Evolutionary conservation across 179 eudicot species (phyloP).

Genomic region (Carnegiea gigantea): DNA sequence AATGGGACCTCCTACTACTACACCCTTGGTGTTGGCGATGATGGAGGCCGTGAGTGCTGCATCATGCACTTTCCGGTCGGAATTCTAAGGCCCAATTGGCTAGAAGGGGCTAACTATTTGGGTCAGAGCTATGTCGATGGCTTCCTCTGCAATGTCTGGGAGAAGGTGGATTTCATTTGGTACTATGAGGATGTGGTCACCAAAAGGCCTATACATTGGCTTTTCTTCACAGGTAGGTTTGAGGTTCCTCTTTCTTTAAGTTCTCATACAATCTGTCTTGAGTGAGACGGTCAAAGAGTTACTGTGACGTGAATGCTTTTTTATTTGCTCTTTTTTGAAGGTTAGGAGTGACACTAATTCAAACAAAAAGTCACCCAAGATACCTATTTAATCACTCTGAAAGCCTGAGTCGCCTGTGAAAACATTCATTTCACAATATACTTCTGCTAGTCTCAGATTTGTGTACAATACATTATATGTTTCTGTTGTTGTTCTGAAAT

Average conservation of each 20-base stretch:
- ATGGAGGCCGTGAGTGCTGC: constrained; percentile 38
- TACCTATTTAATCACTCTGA: not conserved
- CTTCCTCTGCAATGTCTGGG: constrained; percentile 74
- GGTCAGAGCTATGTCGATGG: constrained; percentile 57
- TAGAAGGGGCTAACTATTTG: constrained; percentile 59
- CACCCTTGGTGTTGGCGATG: constrained; percentile 35
- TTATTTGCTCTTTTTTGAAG: not conserved
- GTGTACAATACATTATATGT: not conserved
- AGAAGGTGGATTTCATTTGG: constrained; percentile 65
- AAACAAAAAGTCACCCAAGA: not conserved
- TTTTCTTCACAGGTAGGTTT: constrained; percentile 55
- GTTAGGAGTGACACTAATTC: not conserved
- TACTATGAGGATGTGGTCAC: constrained; percentile 75
- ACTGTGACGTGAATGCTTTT: not conserved
- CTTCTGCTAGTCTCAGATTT: not conserved
- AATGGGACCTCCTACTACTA: constrained; percentile 64
- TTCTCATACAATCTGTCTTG: not conserved
- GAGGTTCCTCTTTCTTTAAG: not conserved
- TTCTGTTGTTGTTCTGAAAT: not conserved
- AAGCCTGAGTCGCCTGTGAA: not conserved
- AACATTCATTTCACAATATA: not conserved
- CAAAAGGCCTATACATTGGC: constrained; percentile 67
- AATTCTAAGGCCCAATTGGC: constrained; percentile 68
- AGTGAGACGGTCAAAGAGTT: not conserved
- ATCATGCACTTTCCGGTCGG: constrained; percentile 53